Percentiles rank a stretch among this genome's conserved stretches.
These are phyloP conservation scores for Nicotiana undulata DNA, from an alignment of 257 asterid genomes.

Conservation along the genomic window DNA sequence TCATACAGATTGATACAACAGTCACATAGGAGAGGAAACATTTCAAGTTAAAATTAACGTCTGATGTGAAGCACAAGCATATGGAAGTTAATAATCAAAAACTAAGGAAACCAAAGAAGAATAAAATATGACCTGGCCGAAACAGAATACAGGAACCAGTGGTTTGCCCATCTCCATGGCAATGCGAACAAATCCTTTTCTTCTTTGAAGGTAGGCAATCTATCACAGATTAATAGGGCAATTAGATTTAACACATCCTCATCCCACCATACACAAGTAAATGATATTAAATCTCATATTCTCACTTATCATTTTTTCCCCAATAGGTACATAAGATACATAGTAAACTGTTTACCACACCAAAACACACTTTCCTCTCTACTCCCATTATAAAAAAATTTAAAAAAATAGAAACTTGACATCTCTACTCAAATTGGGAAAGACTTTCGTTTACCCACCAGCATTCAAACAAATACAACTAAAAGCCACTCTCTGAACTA, in stretches of 20 bases:
- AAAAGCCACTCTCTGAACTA: background rate
- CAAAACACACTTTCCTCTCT: background rate
- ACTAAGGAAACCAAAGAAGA: background rate
- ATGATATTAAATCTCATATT: background rate
- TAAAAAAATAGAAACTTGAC: background rate
- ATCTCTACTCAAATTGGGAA: background rate
- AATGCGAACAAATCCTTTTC: conserved; percentile 86
- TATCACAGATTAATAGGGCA: conserved; percentile 15
- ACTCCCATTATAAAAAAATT: no score
- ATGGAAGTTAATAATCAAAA: background rate
- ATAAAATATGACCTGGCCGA: conserved; percentile 66
- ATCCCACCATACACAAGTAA: background rate
- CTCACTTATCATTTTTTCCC: background rate
- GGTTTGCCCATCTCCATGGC: conserved; percentile 90
- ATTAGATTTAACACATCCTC: background rate
- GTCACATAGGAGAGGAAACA: background rate
- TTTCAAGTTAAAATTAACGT: background rate
- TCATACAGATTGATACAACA: background rate
- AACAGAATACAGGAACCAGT: conserved; percentile 95
- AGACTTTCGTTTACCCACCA: background rate
- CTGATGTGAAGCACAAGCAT: background rate
- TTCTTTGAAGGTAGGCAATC: conserved; percentile 55
- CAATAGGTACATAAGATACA: background rate
- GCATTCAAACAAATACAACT: background rate
- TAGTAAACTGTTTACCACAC: background rate